phyloP scores from a whole-genome alignment of 2,329 filamentous ascomycete genomes.

The Tolypocladium guangdongense region DNA sequence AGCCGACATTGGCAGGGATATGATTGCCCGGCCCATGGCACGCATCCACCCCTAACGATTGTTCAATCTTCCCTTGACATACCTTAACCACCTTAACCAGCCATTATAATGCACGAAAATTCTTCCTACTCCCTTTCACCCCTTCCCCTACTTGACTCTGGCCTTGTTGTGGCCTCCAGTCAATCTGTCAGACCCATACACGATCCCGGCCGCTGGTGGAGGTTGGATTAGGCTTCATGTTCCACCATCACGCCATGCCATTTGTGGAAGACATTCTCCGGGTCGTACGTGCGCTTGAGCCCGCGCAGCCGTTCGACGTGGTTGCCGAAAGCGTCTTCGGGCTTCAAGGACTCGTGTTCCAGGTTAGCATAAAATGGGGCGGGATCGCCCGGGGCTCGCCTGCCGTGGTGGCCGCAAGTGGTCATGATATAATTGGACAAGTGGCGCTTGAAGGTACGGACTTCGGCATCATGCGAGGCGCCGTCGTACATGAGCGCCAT shows the following conservation, averaged over 20 bases:
- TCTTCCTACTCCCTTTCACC: neutral
- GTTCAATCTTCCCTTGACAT: neutral
- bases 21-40: too few species aligned
- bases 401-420: constrained; percentile 2
- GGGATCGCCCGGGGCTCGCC: neutral
- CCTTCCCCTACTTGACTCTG: neutral
- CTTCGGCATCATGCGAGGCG: constrained; percentile 21
- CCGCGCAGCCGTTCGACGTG: constrained; percentile 17
- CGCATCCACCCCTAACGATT: neutral
- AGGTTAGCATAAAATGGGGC: neutral
- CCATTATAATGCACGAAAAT: neutral
- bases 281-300: constrained; percentile 23
- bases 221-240: neutral
- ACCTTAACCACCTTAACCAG: too few species aligned
- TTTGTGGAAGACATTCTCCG: constrained; percentile 22
- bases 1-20: too few species aligned
- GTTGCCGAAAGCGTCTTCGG: constrained; percentile 17
- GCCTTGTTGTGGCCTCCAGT: neutral
- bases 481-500: constrained; percentile 29
- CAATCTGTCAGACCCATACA: neutral
- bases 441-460: constrained; percentile 26
- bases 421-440: constrained; percentile 15
- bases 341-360: neutral
- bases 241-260: constrained; percentile 7
- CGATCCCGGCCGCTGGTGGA: too few species aligned